Base-by-base conservation (phyloP, 306 rosid species). In the Prosopis cineraria region DNA sequence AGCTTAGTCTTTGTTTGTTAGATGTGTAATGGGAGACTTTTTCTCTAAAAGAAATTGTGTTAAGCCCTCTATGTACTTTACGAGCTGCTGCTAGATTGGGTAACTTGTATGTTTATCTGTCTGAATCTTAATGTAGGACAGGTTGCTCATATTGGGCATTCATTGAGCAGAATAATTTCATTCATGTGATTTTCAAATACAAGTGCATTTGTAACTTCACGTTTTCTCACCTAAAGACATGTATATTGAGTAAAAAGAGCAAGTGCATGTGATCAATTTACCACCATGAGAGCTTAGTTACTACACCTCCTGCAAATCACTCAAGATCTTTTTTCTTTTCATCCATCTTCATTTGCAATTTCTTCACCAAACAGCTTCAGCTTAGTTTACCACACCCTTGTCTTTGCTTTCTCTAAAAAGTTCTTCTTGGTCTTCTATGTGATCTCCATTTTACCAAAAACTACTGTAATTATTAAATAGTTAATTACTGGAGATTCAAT, bases 381-480 rank as follows among this genome's bases (percentile, higher is more conserved):
- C 31, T 29, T 83, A 37, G 29, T 24, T 60, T 2, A 34, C 33
- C 3, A 16, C 64, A 40, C 50, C 63, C 47, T 39, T 48, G 16
- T 50, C 31, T 79, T 83, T 20, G 2, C 33, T 20, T 30, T 47
- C 62, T 68, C 73, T 47, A 30, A 44, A 14, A 45, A 71, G 12
- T 78, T 40, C 20, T 72, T n/a, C 16, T 7, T 13, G 40, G 72
- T 78, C 75, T 77, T 78, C 37, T 85, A 59, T 45, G 43, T 58
- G 74, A 81, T 17, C 48, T 63, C 43, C 34, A 22, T 68, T 76
- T 55, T 48, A 75, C 53, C 48, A 10, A 45, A 20, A 41, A 37
- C 40, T 70, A 63, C 31, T 36, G 22, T 17, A 47, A 7, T 19
- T 74, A 1, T n/a, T 77, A 53, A 45, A 25, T 67, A 20, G 69